Base-by-base conservation (phyloP, 2,329 filamentous ascomycete genomes). In the Calonectria leucothoes region DNA sequence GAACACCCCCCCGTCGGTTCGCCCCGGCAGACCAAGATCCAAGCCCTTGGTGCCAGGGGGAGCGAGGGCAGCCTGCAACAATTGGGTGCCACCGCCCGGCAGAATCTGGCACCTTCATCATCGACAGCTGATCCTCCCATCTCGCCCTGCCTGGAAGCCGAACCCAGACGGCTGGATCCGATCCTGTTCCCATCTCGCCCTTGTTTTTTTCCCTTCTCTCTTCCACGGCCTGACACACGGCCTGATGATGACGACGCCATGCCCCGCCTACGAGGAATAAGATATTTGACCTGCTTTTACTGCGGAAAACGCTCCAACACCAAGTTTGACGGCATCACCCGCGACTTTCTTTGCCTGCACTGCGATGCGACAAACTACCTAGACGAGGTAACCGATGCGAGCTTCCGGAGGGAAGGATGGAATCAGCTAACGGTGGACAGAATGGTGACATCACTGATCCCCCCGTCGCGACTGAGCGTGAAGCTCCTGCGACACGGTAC, bases 361-460 rank as follows among this genome's bases (percentile, higher is more conserved):
- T 99, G 97, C 87, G 94, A 97, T 80, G 94, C 96, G 23, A 92
- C 93, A 72, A 99, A 98, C 84, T 94, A 95, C 86, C 88, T 98
- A 37, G 97, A 99, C 82, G 89, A 96, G 87, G 95, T 97, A 86
- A 74, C 33, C 27, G 1, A 8, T 51, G 14, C 48, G 39, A 25
- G 27, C 0, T 0, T 1, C 8, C 8, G 20, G 39, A 7, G 6
- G 3, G 5, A 11, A 20, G 17, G 29, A 14, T 35, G 25, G n/a
- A 4, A 29, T 42, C 35, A 37, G 29, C 73, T 80, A 61, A 79
- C 59, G 4, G 1, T 15, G 12, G 72, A 3, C 80, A 97, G 94
- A 91, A 95, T 82, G 96, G 96, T 80, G 92, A 97, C 65, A 97
- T 98, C 77, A 94, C 94, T 70, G 96, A 99, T 83, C 95, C 96